These are phyloP conservation scores for Madurella mycetomatis DNA, from an alignment of 2,329 filamentous ascomycete genomes.

Conservation along the genomic window DNA sequence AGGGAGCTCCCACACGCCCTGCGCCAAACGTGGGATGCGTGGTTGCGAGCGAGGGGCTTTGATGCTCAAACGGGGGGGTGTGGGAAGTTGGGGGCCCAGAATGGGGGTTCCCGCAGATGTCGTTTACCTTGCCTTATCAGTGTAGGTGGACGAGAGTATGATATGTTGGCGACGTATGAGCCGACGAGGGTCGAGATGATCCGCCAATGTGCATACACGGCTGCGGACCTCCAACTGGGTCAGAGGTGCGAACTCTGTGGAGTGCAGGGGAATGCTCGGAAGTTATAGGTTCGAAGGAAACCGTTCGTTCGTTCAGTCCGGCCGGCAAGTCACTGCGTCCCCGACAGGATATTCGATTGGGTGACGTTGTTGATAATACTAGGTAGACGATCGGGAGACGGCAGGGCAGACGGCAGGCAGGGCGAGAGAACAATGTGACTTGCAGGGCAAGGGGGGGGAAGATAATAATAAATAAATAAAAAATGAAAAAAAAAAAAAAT, in stretches of 20 bases:
- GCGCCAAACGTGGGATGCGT: conserved; percentile 26
- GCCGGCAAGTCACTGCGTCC: conserved; percentile 3
- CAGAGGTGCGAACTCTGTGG: conserved; percentile 14
- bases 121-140: conserved; percentile 7
- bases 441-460: not conserved
- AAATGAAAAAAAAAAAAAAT: not conserved
- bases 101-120: conserved; percentile 23
- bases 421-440: conserved; percentile 8
- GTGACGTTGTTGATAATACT: not conserved
- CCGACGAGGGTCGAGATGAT: conserved; percentile 10
- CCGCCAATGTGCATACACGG: conserved; percentile 6
- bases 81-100: conserved; percentile 17
- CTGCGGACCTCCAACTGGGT: conserved; percentile 1
- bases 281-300: not conserved
- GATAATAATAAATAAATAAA: not conserved
- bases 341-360: conserved; percentile 9
- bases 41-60: conserved; percentile 19
- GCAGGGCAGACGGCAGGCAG: not conserved
- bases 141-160: not conserved
- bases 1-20: conserved; percentile 14
- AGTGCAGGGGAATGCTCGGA: conserved; percentile 14
- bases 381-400: not conserved
- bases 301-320: conserved; percentile 10
- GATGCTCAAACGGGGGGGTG: conserved; percentile 22
- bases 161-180: not conserved